Evolutionary conservation across 768 basidiomycete species (phyloP), one percentile per base, ranked within the genome.

Genomic region (Lactifluus echinatus): DNA sequence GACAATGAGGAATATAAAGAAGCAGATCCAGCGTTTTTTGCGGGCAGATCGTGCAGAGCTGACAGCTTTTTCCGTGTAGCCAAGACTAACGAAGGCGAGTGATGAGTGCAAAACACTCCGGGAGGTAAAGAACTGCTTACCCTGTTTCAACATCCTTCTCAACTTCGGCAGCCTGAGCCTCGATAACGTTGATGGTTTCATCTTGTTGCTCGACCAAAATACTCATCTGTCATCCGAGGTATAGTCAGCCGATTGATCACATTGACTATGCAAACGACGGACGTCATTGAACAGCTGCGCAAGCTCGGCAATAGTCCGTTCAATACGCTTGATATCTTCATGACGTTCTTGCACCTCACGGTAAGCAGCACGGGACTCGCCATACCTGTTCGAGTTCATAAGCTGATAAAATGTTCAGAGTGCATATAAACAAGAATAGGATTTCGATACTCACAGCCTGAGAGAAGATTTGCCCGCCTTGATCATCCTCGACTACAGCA

Each of bases 21-120:
- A 95, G 74, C 94, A 97, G 69, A 95, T 94, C 93, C 93, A 96
- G 66, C 93, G 84, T 80, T 95, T 97, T 72, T 86, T 91, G 59
- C 95, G 84, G 21, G 95, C 95, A 31, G 86, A 80, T 29, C 88
- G 80, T 21, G 95, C 95, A 36, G 87, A 91, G 36, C 73, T 75
- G 51, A 97, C 88, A 7, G 94, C 95, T 66, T 88, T 89, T 46
- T 87, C 82, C 1, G 92, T 90, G 69, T 96, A 88, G 60, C 79
- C 75, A 50, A 92, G 72, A 59, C 93, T 96, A 64, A 6, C 42
- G 15, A 33, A 31, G 47, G 11, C 44, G 24, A 58, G 15, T 39
- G 24, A 58, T 63, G 57, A 63, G 51, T 8, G 15, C 40, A 29
- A n/a, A 26, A 7, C 15, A 50, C 29, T 39, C 23, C 34, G 46